Evolutionary conservation across 75 land plant species (phyloP).

Genomic region (Azolla pinnata): DNA sequence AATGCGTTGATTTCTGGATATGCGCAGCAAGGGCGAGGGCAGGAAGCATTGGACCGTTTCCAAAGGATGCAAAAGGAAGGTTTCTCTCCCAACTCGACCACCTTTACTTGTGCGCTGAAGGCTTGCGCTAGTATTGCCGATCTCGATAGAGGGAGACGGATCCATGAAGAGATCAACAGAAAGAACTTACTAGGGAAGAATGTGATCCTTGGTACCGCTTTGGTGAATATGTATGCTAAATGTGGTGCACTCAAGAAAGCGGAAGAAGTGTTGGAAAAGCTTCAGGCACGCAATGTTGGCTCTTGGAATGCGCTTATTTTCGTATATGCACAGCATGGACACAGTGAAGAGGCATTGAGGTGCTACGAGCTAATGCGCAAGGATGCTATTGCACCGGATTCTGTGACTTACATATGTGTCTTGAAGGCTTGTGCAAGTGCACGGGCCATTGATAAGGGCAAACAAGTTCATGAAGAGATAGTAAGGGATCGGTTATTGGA

Average conservation of each 20-base stretch:
- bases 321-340: conserved; percentile 41
- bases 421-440: conserved; percentile 47
- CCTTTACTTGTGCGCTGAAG: conserved; percentile 29
- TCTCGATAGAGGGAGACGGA: not conserved
- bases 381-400: conserved; percentile 25
- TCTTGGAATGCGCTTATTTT: conserved; percentile 54
- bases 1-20: conserved; percentile 35
- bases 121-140: conserved; percentile 14
- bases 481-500: not conserved
- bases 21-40: conserved; percentile 38
- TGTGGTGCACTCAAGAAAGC: conserved; percentile 33
- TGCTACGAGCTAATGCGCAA: conserved; percentile 47
- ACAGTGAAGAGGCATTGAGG: conserved; percentile 52
- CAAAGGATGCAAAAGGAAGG: conserved; percentile 26
- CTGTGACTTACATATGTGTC: conserved; percentile 36
- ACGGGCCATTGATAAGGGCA: conserved; percentile 46
- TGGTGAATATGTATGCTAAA: conserved; percentile 14
- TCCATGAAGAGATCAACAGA: not conserved
- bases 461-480: not conserved
- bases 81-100: conserved; percentile 26
- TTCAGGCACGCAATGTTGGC: too few relatives aligned
- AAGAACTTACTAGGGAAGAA: not conserved
- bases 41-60: conserved; percentile 26
- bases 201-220: not conserved
- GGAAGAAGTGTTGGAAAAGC: conserved; percentile 40